phyloP scores from a whole-genome alignment of 2,329 filamentous ascomycete species.

The Microsporum ferrugineum region DNA sequence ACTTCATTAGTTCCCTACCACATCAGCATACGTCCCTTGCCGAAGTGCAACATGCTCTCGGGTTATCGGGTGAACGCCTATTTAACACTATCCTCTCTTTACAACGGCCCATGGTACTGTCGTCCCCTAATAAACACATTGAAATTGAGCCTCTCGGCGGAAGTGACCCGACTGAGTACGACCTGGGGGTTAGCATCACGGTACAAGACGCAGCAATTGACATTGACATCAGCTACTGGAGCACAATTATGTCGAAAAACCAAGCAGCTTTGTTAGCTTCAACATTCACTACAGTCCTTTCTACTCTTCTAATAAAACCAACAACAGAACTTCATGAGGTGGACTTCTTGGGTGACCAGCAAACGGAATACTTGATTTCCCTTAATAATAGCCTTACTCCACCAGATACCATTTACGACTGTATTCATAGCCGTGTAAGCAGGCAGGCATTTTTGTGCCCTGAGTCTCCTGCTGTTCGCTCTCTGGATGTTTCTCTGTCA shows the following conservation, averaged over 20 bases:
- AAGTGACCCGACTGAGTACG: background rate
- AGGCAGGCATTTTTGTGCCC: slow-evolving; percentile 5
- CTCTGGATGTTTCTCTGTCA: slow-evolving; percentile 15
- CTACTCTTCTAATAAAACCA: slow-evolving; percentile 37
- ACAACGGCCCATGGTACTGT: background rate
- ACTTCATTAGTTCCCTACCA: background rate
- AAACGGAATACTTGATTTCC: background rate
- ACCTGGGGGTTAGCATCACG: background rate
- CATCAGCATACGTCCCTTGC: slow-evolving; percentile 17
- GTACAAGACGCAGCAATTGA: background rate
- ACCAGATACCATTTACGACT: slow-evolving; percentile 29
- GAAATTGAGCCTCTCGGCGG: slow-evolving; percentile 11
- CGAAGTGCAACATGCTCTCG: slow-evolving; percentile 37
- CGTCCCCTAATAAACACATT: background rate
- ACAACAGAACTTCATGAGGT: slow-evolving; percentile 42
- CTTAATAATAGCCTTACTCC: slow-evolving; percentile 32
- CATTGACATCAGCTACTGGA: slow-evolving; percentile 24
- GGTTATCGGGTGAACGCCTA: slow-evolving; percentile 26
- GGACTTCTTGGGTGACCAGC: slow-evolving; percentile 38
- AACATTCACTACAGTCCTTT: slow-evolving; percentile 45
- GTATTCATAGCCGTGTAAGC: slow-evolving; percentile 22
- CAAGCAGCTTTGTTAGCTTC: slow-evolving; percentile 25
- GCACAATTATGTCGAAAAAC: slow-evolving; percentile 25
- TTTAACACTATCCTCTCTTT: slow-evolving; percentile 31
- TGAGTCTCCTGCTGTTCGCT: slow-evolving; percentile 13